Percentiles rank a stretch among this genome's conserved stretches.
These are phyloP conservation scores for Cutaneotrichosporon arboriforme DNA, from an alignment of 1,284 basidiomycete species.

Conservation along the genomic window DNA sequence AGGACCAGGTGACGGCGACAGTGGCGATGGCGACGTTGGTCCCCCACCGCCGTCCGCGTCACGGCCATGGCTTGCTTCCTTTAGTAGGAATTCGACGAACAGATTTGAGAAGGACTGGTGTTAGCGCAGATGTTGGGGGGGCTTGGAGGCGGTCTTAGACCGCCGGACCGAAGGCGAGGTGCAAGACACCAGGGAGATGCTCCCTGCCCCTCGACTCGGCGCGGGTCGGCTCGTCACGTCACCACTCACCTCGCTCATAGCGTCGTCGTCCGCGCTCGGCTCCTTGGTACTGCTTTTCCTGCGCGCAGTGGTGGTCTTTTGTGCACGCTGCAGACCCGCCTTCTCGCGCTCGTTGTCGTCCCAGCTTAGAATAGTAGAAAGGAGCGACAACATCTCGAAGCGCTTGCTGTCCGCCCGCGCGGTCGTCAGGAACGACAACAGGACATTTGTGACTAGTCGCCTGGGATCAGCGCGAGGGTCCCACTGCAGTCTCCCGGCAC, in stretches of 20 bases:
- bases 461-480: conserved; percentile 37
- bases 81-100: conserved; percentile 92
- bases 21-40: not conserved
- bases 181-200: not conserved
- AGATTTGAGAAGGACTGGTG: conserved; percentile 84
- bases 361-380: conserved; percentile 87
- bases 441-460: conserved; percentile 87
- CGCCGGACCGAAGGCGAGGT: not conserved
- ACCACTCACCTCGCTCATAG: conserved; percentile 48
- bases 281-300: conserved; percentile 65
- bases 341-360: conserved; percentile 80
- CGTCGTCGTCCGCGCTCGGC: conserved; percentile 41
- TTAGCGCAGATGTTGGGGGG: not conserved
- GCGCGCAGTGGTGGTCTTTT: conserved; percentile 33
- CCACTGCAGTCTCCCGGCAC: too few species aligned
- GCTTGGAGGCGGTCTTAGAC: not conserved
- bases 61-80: conserved; percentile 62
- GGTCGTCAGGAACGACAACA: conserved; percentile 86
- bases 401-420: conserved; percentile 88
- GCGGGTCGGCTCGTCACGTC: not conserved
- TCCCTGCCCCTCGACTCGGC: too few species aligned
- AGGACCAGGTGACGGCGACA: not conserved
- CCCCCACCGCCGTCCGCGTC: not conserved
- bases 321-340: conserved; percentile 70
- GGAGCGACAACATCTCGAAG: conserved; percentile 89